Conservation (phyloP, 495 filamentous ascomycete species). For the Xeromyces bisporus region DNA sequence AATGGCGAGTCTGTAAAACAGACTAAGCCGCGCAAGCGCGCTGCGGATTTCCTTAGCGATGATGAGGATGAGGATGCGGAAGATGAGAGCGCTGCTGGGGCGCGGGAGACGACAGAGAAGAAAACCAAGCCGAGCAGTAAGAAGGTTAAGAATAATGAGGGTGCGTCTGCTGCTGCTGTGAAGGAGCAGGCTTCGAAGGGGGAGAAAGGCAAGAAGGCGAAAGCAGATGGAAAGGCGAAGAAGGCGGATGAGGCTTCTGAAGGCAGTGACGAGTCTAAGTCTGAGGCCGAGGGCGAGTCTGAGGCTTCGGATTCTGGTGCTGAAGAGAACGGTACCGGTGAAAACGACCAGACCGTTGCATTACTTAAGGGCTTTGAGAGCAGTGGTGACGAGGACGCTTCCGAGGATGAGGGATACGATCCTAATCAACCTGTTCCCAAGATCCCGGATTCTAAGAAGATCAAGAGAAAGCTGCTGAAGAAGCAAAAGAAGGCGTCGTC, state of each 20-base stretch:
- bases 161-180: slow-evolving; percentile 7
- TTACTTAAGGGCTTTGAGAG: slow-evolving; percentile 69
- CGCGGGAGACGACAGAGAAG: slow-evolving; percentile 12
- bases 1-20: slow-evolving; percentile 21
- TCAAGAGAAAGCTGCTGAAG: slow-evolving; percentile 40
- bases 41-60: slow-evolving; percentile 34
- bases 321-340: slow-evolving; percentile 25
- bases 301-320: slow-evolving; percentile 13
- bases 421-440: slow-evolving; percentile 39
- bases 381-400: slow-evolving; percentile 45
- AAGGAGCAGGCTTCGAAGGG: slow-evolving; percentile 1
- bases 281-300: slow-evolving; percentile 2
- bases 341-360: slow-evolving; percentile 52
- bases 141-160: slow-evolving; percentile 27
- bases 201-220: slow-evolving; percentile 20
- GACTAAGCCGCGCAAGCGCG: slow-evolving; percentile 35
- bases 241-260: slow-evolving; percentile 10
- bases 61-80: slow-evolving; percentile 19
- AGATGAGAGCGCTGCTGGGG: slow-evolving; percentile 9
- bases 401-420: slow-evolving; percentile 36
- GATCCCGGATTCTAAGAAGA: slow-evolving; percentile 45
- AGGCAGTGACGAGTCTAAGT: slow-evolving; percentile 9
- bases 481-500: slow-evolving; percentile 29
- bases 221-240: slow-evolving; percentile 9
- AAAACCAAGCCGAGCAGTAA: slow-evolving; percentile 13